phyloP scores from a whole-genome alignment of 176 grass and related monocot genomes.

The Oryza coarctata region DNA sequence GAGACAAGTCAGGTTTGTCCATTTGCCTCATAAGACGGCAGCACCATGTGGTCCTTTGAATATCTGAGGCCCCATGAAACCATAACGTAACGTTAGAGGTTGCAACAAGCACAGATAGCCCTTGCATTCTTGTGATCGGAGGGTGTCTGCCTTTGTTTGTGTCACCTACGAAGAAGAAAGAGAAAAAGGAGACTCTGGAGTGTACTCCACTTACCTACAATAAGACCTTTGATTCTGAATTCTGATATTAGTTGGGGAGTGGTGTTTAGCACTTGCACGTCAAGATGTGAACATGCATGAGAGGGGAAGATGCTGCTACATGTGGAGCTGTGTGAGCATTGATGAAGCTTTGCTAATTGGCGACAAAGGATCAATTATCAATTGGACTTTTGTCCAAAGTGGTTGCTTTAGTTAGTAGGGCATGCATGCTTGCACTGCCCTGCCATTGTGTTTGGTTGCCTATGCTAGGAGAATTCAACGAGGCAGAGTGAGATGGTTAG shows the following conservation, averaged over 20 bases:
- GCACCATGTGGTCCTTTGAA: conserved; percentile 25
- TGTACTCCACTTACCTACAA: neutral
- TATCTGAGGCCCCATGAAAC: conserved; percentile 2
- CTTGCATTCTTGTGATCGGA: neutral
- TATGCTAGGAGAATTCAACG: conserved; percentile 12
- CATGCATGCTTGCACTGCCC: conserved; percentile 9
- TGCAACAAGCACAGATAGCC: neutral
- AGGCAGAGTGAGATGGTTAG: conserved; percentile 11
- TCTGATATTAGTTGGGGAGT: conserved; percentile 14
- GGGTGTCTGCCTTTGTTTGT: neutral
- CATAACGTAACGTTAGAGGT: neutral
- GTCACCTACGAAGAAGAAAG: conserved; percentile 1
- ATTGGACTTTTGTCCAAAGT: conserved; percentile 24
- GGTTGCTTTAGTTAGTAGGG: conserved; percentile 21
- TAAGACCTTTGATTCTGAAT: neutral
- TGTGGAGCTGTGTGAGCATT: neutral
- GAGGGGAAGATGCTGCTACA: neutral
- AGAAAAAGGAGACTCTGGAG: neutral
- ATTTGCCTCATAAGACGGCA: conserved; percentile 22
- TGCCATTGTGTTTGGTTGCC: conserved; percentile 26
- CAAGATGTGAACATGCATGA: conserved; percentile 21
- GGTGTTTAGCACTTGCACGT: conserved; percentile 17
- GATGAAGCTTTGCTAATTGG: conserved; percentile 3
- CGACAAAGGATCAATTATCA: conserved; percentile 17
- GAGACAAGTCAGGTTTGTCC: conserved; percentile 27